Percentiles rank a stretch among this genome's conserved stretches.
Conservation (phyloP, 148 eudicot species). For the Pouteria glomerata region DNA sequence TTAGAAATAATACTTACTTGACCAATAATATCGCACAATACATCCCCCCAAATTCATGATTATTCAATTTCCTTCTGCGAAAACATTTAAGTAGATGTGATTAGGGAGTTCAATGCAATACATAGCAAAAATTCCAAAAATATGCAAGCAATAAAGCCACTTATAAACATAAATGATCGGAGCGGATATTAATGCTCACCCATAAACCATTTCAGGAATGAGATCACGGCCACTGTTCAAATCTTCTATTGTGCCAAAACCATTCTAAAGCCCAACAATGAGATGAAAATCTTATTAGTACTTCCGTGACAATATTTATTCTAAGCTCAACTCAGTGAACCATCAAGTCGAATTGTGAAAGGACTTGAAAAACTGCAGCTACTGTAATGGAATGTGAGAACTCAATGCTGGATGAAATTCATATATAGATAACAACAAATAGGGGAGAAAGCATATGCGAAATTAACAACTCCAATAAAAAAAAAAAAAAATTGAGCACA, state of each 20-base stretch:
- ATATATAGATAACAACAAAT: too few species aligned
- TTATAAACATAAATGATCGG: conserved; percentile 3
- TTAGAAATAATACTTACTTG: conserved; percentile 42
- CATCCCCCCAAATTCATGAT: conserved; percentile 78
- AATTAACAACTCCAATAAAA: too few species aligned
- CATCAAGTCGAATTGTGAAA: too few species aligned
- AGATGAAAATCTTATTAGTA: not conserved
- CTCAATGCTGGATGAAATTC: too few species aligned
- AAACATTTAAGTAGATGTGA: too few species aligned
- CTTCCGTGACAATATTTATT: too few species aligned
- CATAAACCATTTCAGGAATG: conserved; percentile 86
- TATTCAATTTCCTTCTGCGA: conserved; percentile 57
- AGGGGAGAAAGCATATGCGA: too few species aligned
- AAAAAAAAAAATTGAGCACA: too few species aligned
- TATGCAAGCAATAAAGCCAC: not conserved
- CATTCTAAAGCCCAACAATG: conserved; percentile 40
- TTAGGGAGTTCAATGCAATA: not conserved
- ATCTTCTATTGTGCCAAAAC: conserved; percentile 72
- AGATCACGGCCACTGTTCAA: conserved; percentile 43
- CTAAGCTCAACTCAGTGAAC: too few species aligned
- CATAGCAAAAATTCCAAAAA: not conserved
- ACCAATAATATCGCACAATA: conserved; percentile 67
- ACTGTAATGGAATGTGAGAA: too few species aligned
- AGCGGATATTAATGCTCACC: conserved; percentile 38
- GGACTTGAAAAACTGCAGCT: too few species aligned